phyloP scores from a whole-genome alignment of 805 yeast species.

The Maudiozyma turicensis region DNA sequence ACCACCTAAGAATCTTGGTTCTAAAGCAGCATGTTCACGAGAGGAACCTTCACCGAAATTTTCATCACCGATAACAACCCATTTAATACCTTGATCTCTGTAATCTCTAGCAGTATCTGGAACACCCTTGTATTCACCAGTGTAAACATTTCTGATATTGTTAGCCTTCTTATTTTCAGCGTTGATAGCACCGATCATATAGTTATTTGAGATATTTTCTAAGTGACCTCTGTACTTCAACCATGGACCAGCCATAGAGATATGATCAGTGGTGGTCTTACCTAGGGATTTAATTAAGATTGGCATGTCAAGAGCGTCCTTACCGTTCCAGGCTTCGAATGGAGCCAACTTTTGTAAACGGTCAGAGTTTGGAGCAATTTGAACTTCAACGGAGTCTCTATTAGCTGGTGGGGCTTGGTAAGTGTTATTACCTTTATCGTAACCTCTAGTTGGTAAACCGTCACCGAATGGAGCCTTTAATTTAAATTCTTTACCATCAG shows the following conservation, averaged over 20 bases:
- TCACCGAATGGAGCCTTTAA: conserved; percentile 82
- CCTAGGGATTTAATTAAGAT: conserved; percentile 93
- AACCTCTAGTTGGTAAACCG: conserved; percentile 84
- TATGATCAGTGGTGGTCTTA: conserved; percentile 98
- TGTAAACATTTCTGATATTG: conserved; percentile 79
- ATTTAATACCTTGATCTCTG: conserved; percentile 84
- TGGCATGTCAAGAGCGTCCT: conserved; percentile 82
- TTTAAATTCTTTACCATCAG: conserved; percentile 84
- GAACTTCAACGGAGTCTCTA: conserved; percentile 64
- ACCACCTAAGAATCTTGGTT: conserved; percentile 98
- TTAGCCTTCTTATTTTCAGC: conserved; percentile 94
- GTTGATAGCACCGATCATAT: conserved; percentile 98
- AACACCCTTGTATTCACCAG: conserved; percentile 88
- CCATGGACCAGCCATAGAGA: conserved; percentile 99
- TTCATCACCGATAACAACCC: conserved; percentile 99
- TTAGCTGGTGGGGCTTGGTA: conserved; percentile 95
- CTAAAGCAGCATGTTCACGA: conserved; percentile 99
- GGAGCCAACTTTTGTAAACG: conserved; percentile 93
- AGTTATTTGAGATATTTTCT: conserved; percentile 96
- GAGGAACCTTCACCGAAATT: conserved; percentile 99
- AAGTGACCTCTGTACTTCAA: conserved; percentile 99
- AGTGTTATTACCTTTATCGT: conserved; percentile 88
- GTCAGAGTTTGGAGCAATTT: conserved; percentile 82
- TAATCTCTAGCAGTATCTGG: conserved; percentile 94
- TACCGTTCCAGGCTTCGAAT: conserved; percentile 93